Evolutionary conservation across 441 rosid species (phyloP).

Genomic region (Gossypium aridum): DNA sequence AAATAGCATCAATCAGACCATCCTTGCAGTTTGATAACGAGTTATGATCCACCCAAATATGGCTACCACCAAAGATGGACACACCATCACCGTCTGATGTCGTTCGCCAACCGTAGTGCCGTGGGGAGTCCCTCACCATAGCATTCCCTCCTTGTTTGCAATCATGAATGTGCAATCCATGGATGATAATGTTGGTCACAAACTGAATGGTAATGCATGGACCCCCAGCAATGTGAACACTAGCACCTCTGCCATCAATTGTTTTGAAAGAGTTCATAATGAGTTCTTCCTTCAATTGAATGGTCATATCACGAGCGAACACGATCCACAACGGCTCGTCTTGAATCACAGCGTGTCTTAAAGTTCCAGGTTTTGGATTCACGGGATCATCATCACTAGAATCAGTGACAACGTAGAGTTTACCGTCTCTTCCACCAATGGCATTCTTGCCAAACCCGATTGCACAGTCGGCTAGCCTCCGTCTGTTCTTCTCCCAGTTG

Average conservation of each 20-base stretch:
- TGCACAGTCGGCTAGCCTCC: constrained; percentile 69
- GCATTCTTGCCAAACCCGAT: constrained; percentile 92
- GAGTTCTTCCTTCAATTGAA: constrained; percentile 74
- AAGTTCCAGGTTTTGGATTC: constrained; percentile 79
- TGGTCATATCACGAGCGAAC: constrained; percentile 78
- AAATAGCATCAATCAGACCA: constrained; percentile 77
- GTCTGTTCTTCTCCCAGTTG: constrained; percentile 78
- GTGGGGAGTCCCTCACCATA: constrained; percentile 64
- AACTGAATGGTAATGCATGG: constrained; percentile 87
- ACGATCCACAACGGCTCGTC: constrained; percentile 87
- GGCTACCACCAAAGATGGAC: constrained; percentile 87
- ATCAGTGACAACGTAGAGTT: constrained; percentile 74
- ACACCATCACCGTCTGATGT: constrained; percentile 88
- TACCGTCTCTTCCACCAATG: constrained; percentile 76
- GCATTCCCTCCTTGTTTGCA: constrained; percentile 91
- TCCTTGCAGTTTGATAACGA: constrained; percentile 74
- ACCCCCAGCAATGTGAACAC: constrained; percentile 83
- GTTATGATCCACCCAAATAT: constrained; percentile 88
- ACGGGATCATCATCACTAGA: constrained; percentile 57
- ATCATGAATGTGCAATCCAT: constrained; percentile 80
- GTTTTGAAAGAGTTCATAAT: constrained; percentile 91
- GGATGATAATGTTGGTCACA: constrained; percentile 81
- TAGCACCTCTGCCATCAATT: constrained; percentile 81
- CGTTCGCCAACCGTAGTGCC: constrained; percentile 76
- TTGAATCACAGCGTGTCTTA: constrained; percentile 75